A percentile compares a stretch with the other conserved stretches of the same genome.
These are phyloP conservation scores for Cercophora scortea DNA, from an alignment of 495 filamentous ascomycete species.

Conservation along the genomic window DNA sequence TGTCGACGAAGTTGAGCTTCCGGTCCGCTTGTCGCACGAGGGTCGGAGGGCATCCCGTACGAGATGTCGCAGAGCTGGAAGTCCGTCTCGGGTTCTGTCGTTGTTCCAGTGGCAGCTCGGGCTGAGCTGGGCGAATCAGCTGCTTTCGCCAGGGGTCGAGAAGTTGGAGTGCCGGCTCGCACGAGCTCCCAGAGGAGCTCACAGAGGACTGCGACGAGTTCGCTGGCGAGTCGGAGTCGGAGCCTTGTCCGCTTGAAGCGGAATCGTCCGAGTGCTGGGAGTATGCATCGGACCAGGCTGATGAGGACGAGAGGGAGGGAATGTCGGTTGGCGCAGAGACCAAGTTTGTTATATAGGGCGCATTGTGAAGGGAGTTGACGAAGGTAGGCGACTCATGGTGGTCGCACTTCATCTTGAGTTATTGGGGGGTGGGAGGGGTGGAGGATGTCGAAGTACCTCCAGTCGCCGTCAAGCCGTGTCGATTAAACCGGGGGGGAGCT, in stretches of 20 bases:
- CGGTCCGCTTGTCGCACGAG: constrained; percentile 87
- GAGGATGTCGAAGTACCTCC: constrained; percentile 35
- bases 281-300: constrained; percentile 70
- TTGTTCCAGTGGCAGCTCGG: constrained; percentile 54
- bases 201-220: constrained; percentile 18
- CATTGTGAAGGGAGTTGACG: constrained; percentile 35
- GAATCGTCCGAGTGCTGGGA: constrained; percentile 45
- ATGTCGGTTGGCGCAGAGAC: constrained; percentile 54
- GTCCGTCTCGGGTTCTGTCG: constrained; percentile 81
- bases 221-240: constrained; percentile 25
- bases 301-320: constrained; percentile 53
- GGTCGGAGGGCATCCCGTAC: constrained; percentile 65
- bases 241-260: constrained; percentile 23
- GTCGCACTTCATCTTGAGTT: constrained; percentile 46
- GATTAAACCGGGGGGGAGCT: constrained; percentile 34
- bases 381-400: constrained; percentile 38
- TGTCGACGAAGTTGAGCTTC: constrained; percentile 93
- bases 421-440: constrained; percentile 12
- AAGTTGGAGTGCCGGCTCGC: constrained; percentile 17
- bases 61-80: constrained; percentile 40
- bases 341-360: constrained; percentile 59
- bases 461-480: constrained; percentile 48
- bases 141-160: constrained; percentile 24
- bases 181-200: constrained; percentile 20
- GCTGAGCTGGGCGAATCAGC: constrained; percentile 16